phyloP scores from a whole-genome alignment of 2,329 filamentous ascomycete genomes.

The Macrophomina tecta region DNA sequence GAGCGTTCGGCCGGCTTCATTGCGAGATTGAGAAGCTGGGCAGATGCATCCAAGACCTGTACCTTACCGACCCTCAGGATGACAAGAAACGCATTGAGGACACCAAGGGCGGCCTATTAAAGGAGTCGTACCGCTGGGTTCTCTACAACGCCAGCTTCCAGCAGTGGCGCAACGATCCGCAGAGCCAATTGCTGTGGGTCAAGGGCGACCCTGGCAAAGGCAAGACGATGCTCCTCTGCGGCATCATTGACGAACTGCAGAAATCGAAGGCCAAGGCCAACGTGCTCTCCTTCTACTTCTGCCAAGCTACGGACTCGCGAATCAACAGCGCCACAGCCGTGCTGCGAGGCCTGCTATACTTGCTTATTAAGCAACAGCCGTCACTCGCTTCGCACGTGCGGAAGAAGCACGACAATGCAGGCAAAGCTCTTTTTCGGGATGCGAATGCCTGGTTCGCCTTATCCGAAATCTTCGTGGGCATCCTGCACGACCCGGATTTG shows the following conservation, averaged over 20 bases:
- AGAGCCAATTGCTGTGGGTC: conserved; percentile 42
- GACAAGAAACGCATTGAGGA: conserved; percentile 33
- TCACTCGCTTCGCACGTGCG: conserved; percentile 44
- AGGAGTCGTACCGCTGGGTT: conserved; percentile 44
- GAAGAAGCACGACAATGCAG: conserved; percentile 42
- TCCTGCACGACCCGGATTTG: conserved; percentile 45
- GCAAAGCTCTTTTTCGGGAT: conserved; percentile 48
- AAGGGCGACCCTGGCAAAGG: conserved; percentile 47
- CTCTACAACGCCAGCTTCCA: conserved; percentile 39
- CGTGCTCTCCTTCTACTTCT: conserved; percentile 45
- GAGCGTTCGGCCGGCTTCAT: conserved; percentile 30
- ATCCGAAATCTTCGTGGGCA: conserved; percentile 45
- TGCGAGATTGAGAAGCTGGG: not conserved
- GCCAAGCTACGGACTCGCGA: conserved; percentile 42
- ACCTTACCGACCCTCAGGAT: conserved; percentile 29
- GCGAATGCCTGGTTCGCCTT: conserved; percentile 47
- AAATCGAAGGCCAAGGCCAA: conserved; percentile 32
- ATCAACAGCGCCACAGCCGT: conserved; percentile 42
- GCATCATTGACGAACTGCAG: conserved; percentile 40
- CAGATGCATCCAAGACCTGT: conserved; percentile 26
- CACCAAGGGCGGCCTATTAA: conserved; percentile 35
- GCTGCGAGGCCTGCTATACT: conserved; percentile 52
- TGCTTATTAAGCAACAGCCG: conserved; percentile 45
- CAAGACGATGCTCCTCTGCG: conserved; percentile 49
- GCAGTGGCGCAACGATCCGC: conserved; percentile 34